A percentile compares a stretch with the other conserved stretches of the same genome.
Conservation (phyloP, 23 red algal species). For the Chondrus crispus region DNA sequence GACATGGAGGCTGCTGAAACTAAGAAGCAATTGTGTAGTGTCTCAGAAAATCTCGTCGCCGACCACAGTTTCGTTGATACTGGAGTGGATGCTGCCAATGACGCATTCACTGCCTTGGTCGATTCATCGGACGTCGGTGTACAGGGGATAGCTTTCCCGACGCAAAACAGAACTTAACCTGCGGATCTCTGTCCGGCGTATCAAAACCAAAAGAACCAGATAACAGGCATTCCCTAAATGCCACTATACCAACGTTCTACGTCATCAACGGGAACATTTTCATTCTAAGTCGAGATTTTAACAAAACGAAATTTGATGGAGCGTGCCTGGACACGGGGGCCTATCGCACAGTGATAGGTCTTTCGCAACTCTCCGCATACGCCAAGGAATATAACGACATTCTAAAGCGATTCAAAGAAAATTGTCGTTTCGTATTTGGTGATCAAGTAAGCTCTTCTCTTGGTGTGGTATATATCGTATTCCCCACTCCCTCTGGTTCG, state of each 20-base stretch:
- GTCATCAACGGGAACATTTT: background rate
- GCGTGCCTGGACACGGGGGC: background rate
- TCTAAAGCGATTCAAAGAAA: background rate
- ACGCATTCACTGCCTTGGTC: no score
- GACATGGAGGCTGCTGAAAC: no score
- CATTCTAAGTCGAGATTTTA: background rate
- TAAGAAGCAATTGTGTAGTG: background rate
- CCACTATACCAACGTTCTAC: background rate
- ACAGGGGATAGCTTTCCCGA: no score
- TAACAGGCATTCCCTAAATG: no score
- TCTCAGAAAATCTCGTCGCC: background rate
- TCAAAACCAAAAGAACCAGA: no score
- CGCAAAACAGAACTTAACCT: no score
- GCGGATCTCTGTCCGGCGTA: no score
- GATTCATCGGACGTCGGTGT: no score
- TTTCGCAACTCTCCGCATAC: background rate
- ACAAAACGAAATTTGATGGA: background rate
- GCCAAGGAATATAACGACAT: background rate
- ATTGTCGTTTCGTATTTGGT: background rate
- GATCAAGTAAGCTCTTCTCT: background rate
- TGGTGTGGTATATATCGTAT: background rate
- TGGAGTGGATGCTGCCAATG: no score
- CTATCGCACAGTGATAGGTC: background rate
- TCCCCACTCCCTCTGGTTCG: background rate
- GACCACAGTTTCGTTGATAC: no score